Evolutionary conservation across 192 early-diverging fungal species (phyloP), one percentile per base, ranked within the genome.

Genomic region (Podila minutissima): DNA sequence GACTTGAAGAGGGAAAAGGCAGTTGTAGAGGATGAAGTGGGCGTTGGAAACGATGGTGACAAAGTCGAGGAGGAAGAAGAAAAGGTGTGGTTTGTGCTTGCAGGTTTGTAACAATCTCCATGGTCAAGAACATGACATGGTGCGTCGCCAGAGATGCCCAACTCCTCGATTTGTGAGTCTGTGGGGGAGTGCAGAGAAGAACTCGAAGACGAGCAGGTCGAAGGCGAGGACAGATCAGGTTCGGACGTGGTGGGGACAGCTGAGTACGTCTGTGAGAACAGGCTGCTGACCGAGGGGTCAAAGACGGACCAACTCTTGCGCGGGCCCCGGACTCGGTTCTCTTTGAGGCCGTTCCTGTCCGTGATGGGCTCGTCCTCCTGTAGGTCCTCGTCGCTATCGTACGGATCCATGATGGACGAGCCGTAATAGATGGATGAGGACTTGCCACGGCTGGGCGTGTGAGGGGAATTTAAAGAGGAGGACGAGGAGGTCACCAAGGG

Each of bases 371-470:
- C 70, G 19, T 79, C 75, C 33, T 65, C 22, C 11, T 55, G 53
- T 2, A 55, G 35, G 17, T 66, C 62, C 17, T 58, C 37, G 26
- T 72, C 65, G 32, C 50, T 62, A n/a, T 75, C 73, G 17, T 28
- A 15, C 12, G 48, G 64, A 22, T 72, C 41, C 8, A 79, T 29
- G 2, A 33, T 46, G 29, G 31, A 61, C 24, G 59, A 33, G 46
- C 66, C 57, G 46, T 73, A 73, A n/a, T 73, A 73, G 19, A 73
- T 81, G 19, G 71, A 81, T 2, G 77, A 81, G 2, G 77, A 73
- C 7, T 64, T 59, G 22, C 77, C 77, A 2, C 71, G 71, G 46
- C 70, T 53, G 0, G 65, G 64, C 4, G 67, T 59, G 11, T 53
- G 20, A 22, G 66, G 59, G 22, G 71, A 67, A 22, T 58, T 58